Evolutionary conservation across 2,329 filamentous ascomycete species (phyloP).

Genomic region (Blumeria hordei): DNA sequence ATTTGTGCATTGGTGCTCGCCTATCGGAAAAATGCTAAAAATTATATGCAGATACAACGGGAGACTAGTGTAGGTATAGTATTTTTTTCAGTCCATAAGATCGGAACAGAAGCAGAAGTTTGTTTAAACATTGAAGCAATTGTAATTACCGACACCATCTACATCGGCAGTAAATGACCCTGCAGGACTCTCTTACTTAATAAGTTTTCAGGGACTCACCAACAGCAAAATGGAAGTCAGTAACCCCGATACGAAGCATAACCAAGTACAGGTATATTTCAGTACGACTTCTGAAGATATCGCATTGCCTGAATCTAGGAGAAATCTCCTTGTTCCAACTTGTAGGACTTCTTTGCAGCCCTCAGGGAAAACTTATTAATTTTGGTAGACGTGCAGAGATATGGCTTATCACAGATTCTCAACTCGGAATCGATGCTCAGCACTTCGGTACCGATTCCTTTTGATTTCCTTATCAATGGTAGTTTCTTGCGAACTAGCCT

Average conservation of each 20-base stretch:
- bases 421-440: constrained; percentile 50
- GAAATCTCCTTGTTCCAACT: constrained; percentile 36
- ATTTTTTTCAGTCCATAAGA: too few relatives aligned
- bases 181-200: too few relatives aligned
- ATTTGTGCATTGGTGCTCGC: too few relatives aligned
- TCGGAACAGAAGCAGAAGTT: too few relatives aligned
- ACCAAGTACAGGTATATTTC: constrained; percentile 43
- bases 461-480: constrained; percentile 92
- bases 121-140: too few relatives aligned
- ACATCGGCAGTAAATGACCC: too few relatives aligned
- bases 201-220: too few relatives aligned
- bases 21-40: too few relatives aligned
- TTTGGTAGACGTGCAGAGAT: constrained; percentile 36
- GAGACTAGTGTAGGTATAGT: too few relatives aligned
- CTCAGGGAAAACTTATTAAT: neutral
- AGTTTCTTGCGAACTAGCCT: constrained; percentile 73
- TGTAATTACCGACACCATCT: too few relatives aligned
- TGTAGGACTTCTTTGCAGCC: constrained; percentile 18
- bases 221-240: constrained; percentile 4
- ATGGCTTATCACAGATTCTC: constrained; percentile 44
- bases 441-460: constrained; percentile 41
- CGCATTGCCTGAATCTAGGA: constrained; percentile 35
- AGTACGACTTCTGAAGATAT: constrained; percentile 37
- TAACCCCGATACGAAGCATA: constrained; percentile 7
- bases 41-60: too few relatives aligned